These are phyloP conservation scores for Eimeria praecox DNA, from an alignment of 169 alveolate species.

Conservation along the genomic window DNA sequence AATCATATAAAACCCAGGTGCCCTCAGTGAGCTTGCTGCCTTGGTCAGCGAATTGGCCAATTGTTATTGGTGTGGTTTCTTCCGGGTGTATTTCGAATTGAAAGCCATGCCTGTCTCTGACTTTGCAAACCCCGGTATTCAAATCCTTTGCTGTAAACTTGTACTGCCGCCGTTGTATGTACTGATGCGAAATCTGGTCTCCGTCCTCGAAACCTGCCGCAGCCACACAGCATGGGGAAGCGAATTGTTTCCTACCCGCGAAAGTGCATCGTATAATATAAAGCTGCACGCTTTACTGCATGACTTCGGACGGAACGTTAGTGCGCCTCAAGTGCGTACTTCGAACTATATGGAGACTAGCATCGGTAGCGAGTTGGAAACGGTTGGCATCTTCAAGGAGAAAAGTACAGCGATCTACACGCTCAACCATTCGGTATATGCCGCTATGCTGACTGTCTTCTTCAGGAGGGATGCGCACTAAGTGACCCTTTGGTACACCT, in stretches of 20 bases:
- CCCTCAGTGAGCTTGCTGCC: constrained; percentile 39
- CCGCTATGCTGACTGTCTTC: constrained; percentile 53
- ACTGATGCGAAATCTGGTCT: constrained; percentile 60
- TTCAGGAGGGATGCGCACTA: constrained; percentile 54
- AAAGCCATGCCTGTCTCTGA: constrained; percentile 3
- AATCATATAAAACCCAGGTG: neutral
- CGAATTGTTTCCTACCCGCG: neutral
- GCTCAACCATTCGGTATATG: constrained; percentile 60
- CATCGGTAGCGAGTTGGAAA: constrained; percentile 52
- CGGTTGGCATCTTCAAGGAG: constrained; percentile 67
- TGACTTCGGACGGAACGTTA: neutral
- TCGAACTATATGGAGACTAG: constrained; percentile 58
- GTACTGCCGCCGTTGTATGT: constrained; percentile 5
- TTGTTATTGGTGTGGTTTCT: constrained; percentile 19
- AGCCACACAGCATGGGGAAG: neutral
- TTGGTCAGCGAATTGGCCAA: constrained; percentile 39
- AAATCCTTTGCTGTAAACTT: neutral
- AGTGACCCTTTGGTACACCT: constrained; percentile 61
- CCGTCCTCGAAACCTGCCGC: constrained; percentile 72
- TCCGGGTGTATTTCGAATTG: constrained; percentile 11
- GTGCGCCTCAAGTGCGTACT: constrained; percentile 4
- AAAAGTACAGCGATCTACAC: constrained; percentile 58
- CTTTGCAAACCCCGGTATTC: constrained; percentile 53
- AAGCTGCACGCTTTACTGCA: neutral
- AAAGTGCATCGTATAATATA: neutral